These are phyloP conservation scores for Truncatella angustata DNA, from an alignment of 2,329 filamentous ascomycete genomes.

Conservation along the genomic window DNA sequence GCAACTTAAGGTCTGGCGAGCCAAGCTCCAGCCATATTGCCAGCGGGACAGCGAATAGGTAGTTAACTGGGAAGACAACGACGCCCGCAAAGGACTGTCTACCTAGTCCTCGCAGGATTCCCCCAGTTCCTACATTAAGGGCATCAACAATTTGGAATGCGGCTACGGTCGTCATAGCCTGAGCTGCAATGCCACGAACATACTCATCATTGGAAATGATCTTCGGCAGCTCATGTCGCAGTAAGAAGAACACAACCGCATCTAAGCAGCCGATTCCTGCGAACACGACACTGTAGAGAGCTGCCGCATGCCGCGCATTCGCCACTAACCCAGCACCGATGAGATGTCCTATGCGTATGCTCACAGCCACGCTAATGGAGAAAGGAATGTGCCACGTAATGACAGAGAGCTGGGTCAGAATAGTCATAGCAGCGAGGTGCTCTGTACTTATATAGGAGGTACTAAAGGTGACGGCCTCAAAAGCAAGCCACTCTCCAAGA, in stretches of 20 bases:
- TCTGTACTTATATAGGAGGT: slow-evolving; percentile 42
- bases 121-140: slow-evolving; percentile 34
- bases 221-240: slow-evolving; percentile 27
- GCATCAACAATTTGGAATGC: slow-evolving; percentile 34
- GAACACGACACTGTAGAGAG: slow-evolving; percentile 33
- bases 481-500: slow-evolving; percentile 41
- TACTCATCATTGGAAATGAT: slow-evolving; percentile 31
- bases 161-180: slow-evolving; percentile 30
- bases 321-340: slow-evolving; percentile 34
- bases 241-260: slow-evolving; percentile 27
- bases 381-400: slow-evolving; percentile 43
- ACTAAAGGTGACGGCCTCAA: slow-evolving; percentile 42
- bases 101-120: slow-evolving; percentile 37
- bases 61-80: slow-evolving; percentile 35
- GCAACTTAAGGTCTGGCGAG: slow-evolving; percentile 25
- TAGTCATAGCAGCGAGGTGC: slow-evolving; percentile 40
- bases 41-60: slow-evolving; percentile 35
- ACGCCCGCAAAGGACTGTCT: slow-evolving; percentile 36
- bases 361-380: slow-evolving; percentile 38
- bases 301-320: slow-evolving; percentile 28
- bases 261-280: slow-evolving; percentile 31
- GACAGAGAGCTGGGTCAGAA: slow-evolving; percentile 38
- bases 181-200: slow-evolving; percentile 27
- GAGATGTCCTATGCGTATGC: slow-evolving; percentile 40
- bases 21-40: slow-evolving; percentile 38